phyloP scores from a whole-genome alignment of 352 stramenopile genomes.

The Phytopythium cucurbitacearum region DNA sequence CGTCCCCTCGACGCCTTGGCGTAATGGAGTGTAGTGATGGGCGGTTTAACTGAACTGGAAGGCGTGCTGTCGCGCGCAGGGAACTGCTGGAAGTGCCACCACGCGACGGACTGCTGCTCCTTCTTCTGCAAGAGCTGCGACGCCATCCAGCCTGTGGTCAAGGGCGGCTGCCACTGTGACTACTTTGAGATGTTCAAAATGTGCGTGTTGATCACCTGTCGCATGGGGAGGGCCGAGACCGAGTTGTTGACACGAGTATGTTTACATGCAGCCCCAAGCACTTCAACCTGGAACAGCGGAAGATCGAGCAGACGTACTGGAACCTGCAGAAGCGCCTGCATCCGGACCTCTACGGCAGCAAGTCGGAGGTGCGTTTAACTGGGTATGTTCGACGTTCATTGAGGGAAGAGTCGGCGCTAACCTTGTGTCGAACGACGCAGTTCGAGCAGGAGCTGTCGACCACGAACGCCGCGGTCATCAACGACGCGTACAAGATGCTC shows the following conservation, averaged over 20 bases:
- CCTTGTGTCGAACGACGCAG: slow-evolving; percentile 14
- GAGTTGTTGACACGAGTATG: slow-evolving; percentile 6
- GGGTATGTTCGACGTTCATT: no score
- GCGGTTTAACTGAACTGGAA: not conserved
- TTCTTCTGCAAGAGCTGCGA: slow-evolving; percentile 83
- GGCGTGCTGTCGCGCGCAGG: slow-evolving; percentile 8
- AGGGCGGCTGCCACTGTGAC: slow-evolving; percentile 57
- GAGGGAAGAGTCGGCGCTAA: no score
- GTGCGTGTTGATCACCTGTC: slow-evolving; percentile 23
- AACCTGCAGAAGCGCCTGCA: slow-evolving; percentile 84
- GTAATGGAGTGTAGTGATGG: no score
- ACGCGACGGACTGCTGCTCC: slow-evolving; percentile 73
- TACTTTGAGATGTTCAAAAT: slow-evolving; percentile 88
- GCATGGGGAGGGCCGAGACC: slow-evolving; percentile 1
- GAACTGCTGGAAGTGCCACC: slow-evolving; percentile 82
- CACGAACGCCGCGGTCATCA: slow-evolving; percentile 75
- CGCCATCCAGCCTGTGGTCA: slow-evolving; percentile 72
- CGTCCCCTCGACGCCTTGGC: not conserved
- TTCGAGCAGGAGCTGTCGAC: slow-evolving; percentile 79
- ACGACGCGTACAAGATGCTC: slow-evolving; percentile 86
- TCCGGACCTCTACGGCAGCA: slow-evolving; percentile 81
- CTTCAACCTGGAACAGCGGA: slow-evolving; percentile 75
- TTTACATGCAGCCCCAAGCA: slow-evolving; percentile 50
- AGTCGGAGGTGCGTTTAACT: slow-evolving; percentile 54
- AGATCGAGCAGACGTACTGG: slow-evolving; percentile 86